Base-by-base conservation (phyloP, 2,329 filamentous ascomycete species). In the Aspergillus sp. region DNA sequence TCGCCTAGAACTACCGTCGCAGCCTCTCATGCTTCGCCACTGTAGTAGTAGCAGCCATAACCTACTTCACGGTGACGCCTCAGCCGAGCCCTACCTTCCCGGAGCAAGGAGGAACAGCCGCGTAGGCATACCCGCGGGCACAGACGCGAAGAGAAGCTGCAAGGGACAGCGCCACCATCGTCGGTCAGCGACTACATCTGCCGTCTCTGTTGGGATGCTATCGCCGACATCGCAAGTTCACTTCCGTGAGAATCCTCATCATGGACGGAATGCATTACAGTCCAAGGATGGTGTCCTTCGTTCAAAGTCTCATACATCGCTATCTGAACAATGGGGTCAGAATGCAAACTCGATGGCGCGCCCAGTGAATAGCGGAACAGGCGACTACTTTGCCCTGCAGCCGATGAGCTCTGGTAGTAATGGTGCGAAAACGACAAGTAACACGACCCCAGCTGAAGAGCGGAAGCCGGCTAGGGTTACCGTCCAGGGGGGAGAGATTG, bases 1-100 rank as follows among this genome's bases (percentile, higher is more conserved):
- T 33, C 69, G 75, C 13, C 64, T 76, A 3, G 73, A 75, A 54
- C 61, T 77, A 1, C 74, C 75, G 15, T 74, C 70, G 0, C 70
- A 67, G n/a, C 64, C 66, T 2, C 52, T 73, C 0, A 56, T 61
- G 1, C 54, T 64, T 12, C 61, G 67, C 30, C 59, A 54, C 24
- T 52, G 58, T 17, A 40, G 3, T 42, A 47, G 30, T 27, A 13
- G 40, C 22, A 19, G 11, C 13, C 40, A 46, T 15, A 46, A 39
- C 41, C 30, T 20, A 5, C 30, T 24, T 27, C 34, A 19, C 42
- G 19, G n/a, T 7, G 49, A 50, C 1, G 48, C 59, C 17, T 4
- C 57, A 2, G 41, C 54, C n/a, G 62, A 44, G 48, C 62, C 15
- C 50, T 53, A 58, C 22, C 51, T 55, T 13, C 58, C 37, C 48